These are phyloP conservation scores for Boletus coccyginus DNA, from an alignment of 768 basidiomycete genomes.

Conservation along the genomic window DNA sequence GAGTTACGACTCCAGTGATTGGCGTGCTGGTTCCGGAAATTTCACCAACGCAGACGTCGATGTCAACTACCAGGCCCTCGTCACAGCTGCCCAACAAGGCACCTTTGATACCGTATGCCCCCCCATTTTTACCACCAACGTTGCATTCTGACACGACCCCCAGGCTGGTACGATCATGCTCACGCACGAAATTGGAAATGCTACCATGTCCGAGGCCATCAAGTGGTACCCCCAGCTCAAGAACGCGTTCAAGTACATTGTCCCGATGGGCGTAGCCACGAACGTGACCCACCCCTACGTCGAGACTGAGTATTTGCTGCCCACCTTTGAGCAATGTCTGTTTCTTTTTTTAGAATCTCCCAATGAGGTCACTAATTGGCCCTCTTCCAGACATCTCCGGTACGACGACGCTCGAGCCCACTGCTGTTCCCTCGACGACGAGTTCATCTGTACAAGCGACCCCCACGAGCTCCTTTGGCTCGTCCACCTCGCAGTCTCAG, in stretches of 20 bases:
- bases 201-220: conserved; percentile 59
- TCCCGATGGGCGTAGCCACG: conserved; percentile 50
- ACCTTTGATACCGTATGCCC: conserved; percentile 38
- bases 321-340: conserved; percentile 46
- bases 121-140: no score
- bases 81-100: conserved; percentile 44
- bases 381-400: conserved; percentile 21
- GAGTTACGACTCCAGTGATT: conserved; percentile 70
- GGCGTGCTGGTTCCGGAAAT: conserved; percentile 54
- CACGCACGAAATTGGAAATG: conserved; percentile 59
- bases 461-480: no score
- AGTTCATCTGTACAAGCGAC: not conserved
- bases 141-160: not conserved
- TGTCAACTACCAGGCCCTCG: conserved; percentile 52
- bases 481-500: no score
- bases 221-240: conserved; percentile 47
- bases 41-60: conserved; percentile 46
- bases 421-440: not conserved
- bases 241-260: conserved; percentile 44
- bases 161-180: conserved; percentile 52
- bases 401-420: conserved; percentile 19
- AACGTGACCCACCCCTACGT: conserved; percentile 54
- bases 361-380: not conserved
- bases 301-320: conserved; percentile 42
- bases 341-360: not conserved